A percentile compares a stretch with the other conserved stretches of the same genome.
Conservation (phyloP, 176 grass and related monocot species). For the Triticum timopheevii region DNA sequence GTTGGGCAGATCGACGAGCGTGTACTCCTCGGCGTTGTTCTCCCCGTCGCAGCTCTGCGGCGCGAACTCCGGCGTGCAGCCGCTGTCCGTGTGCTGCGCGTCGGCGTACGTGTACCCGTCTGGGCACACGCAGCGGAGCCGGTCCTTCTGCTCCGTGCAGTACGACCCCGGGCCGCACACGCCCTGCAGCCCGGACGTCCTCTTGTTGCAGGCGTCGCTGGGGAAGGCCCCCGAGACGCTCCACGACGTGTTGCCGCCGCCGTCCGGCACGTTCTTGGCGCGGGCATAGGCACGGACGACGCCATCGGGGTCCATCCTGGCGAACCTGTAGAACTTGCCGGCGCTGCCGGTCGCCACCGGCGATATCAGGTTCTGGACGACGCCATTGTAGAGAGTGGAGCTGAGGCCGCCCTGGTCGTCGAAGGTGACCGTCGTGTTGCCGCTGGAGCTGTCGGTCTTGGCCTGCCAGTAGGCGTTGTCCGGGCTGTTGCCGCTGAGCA, state of each 20-base stretch:
- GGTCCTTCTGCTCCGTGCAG: background rate
- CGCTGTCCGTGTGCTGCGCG: background rate
- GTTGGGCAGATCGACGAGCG: background rate
- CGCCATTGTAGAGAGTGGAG: constrained; percentile 4
- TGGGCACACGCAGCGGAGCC: constrained; percentile 27
- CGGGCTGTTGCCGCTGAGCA: background rate
- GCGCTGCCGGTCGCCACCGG: background rate
- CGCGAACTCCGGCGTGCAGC: constrained; percentile 29
- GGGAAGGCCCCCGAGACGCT: background rate
- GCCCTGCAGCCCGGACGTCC: constrained; percentile 15
- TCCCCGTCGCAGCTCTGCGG: constrained; percentile 16
- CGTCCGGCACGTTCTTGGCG: background rate
- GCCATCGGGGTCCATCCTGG: constrained; percentile 30
- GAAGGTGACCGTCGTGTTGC: too few species aligned
- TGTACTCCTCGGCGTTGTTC: background rate
- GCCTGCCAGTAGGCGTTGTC: constrained; percentile 35
- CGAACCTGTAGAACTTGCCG: background rate
- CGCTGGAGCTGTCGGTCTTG: background rate
- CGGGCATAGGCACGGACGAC: constrained; percentile 22
- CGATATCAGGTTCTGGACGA: background rate
- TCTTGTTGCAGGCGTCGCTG: constrained; percentile 1
- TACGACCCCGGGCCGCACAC: constrained; percentile 19
- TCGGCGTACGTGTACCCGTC: background rate
- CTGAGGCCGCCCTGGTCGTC: background rate
- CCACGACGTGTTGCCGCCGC: background rate